Base-by-base conservation (phyloP, 23 red algal species). In the Gracilariopsis chorda region DNA sequence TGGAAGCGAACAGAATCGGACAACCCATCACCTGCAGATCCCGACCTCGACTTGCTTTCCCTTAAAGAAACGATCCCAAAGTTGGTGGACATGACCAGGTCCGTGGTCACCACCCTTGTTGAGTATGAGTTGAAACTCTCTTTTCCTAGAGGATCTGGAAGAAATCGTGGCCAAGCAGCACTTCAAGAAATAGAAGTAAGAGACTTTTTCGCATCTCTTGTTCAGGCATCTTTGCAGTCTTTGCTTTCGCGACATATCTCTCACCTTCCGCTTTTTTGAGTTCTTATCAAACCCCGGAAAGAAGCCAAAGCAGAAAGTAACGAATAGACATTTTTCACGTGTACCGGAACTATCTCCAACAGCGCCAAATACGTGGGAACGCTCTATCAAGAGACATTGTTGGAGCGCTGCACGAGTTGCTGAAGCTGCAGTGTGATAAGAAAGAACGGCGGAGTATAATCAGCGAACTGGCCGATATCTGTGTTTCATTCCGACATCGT, bases 171-270 rank as follows among this genome's bases (percentile, higher is more conserved):
- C 32, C 0, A 12, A 20, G 35, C 62, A 25, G 20, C 21, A 39
- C 32, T 25, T 10, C 5, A 53, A 4, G 83, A 74, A 58, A 44
- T 3, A 24, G 83, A 70, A 3, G 9, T 69, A 1, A 56, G 33
- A 47, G 64, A 88, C 24, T 88, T 48, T 21, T 88, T 88, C 42
- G 83, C 83, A 53, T 74, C 60, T 73, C 39, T 88, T 25, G 65
- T 88, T 16, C 83, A 88, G 57, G 83, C 83, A 0, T 88, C 83
- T 11, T 59, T 56, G 29, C 83, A 88, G 25, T 88, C 83, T 20
- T 19, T 62, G 11, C 44, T 88, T n/a, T 88, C 83, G 25, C 17
- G 16, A 25, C 57, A 70, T 19, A 88, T 88, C 27, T 72, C 65
- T 13, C 67, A 88, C 25, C 83, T 88, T 24, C 83, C 83, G 29